A percentile compares a stretch with the other conserved stretches of the same genome.
Conservation (phyloP, 768 basidiomycete species). For the Agaricus blazei region DNA sequence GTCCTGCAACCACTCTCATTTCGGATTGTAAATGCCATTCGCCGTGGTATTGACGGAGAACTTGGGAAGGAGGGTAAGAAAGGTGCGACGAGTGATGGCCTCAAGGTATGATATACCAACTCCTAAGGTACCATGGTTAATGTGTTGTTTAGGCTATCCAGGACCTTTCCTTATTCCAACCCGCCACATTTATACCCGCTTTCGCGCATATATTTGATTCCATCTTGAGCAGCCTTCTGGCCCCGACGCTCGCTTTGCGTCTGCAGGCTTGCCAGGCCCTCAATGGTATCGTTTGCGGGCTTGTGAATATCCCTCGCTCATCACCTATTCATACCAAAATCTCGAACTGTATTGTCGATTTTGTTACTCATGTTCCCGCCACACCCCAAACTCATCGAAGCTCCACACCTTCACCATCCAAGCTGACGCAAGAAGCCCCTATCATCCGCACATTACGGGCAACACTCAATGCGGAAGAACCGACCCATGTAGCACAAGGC, state of each 20-base stretch:
- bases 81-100: slow-evolving; percentile 71
- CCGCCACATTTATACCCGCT: slow-evolving; percentile 61
- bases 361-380: slow-evolving; percentile 33
- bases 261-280: slow-evolving; percentile 73
- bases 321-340: slow-evolving; percentile 44
- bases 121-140: slow-evolving; percentile 6
- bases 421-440: slow-evolving; percentile 32
- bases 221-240: slow-evolving; percentile 58
- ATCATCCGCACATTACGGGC: slow-evolving; percentile 66
- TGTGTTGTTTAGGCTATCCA: slow-evolving; percentile 53
- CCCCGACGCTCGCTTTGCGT: slow-evolving; percentile 59
- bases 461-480: slow-evolving; percentile 51
- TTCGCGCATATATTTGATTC: slow-evolving; percentile 55
- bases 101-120: slow-evolving; percentile 47
- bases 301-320: slow-evolving; percentile 41
- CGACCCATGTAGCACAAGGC: slow-evolving; percentile 61
- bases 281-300: slow-evolving; percentile 59
- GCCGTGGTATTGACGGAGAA: slow-evolving; percentile 77
- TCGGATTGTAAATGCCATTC: slow-evolving; percentile 65
- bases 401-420: slow-evolving; percentile 22
- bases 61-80: slow-evolving; percentile 89
- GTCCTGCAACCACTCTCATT: slow-evolving; percentile 60
- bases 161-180: slow-evolving; percentile 60
- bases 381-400: slow-evolving; percentile 25
- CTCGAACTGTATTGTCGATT: slow-evolving; percentile 40